Percentiles rank a stretch among this genome's conserved stretches.
phyloP scores from a whole-genome alignment of 83 land plant genomes.

The Diphasiastrum complanatum region DNA sequence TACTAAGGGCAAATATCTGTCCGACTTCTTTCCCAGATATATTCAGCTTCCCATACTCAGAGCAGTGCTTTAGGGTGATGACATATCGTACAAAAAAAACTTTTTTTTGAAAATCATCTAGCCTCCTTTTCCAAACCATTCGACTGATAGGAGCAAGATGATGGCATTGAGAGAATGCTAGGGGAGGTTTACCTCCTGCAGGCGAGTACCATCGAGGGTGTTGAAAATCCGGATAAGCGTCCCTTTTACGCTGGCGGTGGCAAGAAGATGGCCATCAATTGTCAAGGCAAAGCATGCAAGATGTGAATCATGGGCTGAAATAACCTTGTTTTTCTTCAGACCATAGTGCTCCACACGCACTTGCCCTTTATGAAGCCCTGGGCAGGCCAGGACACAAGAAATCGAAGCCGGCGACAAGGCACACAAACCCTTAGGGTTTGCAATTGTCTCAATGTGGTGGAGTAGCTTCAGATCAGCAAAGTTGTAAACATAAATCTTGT shows the following conservation, averaged over 20 bases:
- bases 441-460: slow-evolving; percentile 79
- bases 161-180: too few relatives aligned
- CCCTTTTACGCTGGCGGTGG: slow-evolving; percentile 88
- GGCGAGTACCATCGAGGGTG: slow-evolving; percentile 78
- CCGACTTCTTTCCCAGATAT: too few relatives aligned
- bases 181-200: slow-evolving; percentile 67
- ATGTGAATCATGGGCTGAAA: slow-evolving; percentile 78
- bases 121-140: too few relatives aligned
- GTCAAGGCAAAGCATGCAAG: slow-evolving; percentile 75
- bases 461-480: slow-evolving; percentile 67
- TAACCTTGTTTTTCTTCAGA: slow-evolving; percentile 67
- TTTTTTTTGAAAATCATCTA: too few relatives aligned
- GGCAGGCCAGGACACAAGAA: slow-evolving; percentile 83
- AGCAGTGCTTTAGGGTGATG: too few relatives aligned
- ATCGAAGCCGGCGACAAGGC: slow-evolving; percentile 64
- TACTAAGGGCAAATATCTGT: too few relatives aligned
- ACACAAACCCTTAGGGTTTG: slow-evolving; percentile 86
- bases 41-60: too few relatives aligned
- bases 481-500: slow-evolving; percentile 75
- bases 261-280: slow-evolving; percentile 81
- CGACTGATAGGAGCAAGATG: too few relatives aligned
- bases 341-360: slow-evolving; percentile 85
- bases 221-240: slow-evolving; percentile 89
- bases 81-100: too few relatives aligned
- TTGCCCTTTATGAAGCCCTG: slow-evolving; percentile 78